Conservation (phyloP, 2,329 filamentous ascomycete genomes). For the Talaromyces sp. region DNA sequence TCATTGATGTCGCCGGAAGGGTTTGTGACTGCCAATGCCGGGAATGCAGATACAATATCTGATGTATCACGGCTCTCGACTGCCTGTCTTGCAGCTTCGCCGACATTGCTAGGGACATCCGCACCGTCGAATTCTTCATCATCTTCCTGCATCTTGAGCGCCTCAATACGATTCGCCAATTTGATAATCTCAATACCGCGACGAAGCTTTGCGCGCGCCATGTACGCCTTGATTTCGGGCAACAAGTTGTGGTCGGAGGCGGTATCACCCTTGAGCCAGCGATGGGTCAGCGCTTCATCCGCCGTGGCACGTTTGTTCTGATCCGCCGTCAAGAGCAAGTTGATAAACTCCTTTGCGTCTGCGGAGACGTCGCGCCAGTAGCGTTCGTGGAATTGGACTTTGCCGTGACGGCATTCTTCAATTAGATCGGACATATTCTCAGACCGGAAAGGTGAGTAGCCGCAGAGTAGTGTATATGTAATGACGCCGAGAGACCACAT, state of each 20-base stretch:
- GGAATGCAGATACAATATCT: conserved; percentile 27
- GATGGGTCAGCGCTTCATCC: conserved; percentile 74
- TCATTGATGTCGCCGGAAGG: conserved; percentile 11
- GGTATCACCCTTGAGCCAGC: conserved; percentile 87
- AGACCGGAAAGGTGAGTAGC: conserved; percentile 95
- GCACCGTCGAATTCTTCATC: conserved; percentile 66
- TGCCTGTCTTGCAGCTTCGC: conserved; percentile 50
- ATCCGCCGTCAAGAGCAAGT: conserved; percentile 73
- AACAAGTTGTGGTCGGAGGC: conserved; percentile 95
- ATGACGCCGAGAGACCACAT: conserved; percentile 99
- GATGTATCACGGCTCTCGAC: conserved; percentile 20
- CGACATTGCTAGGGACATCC: conserved; percentile 57
- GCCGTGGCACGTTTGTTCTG: conserved; percentile 75
- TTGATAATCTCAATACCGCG: conserved; percentile 96
- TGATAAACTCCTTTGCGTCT: conserved; percentile 94
- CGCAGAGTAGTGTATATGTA: conserved; percentile 95
- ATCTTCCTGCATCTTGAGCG: conserved; percentile 89
- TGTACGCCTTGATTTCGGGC: conserved; percentile 93
- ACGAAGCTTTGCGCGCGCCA: conserved; percentile 84
- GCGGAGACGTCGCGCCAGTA: conserved; percentile 98
- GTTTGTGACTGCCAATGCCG: conserved; percentile 26
- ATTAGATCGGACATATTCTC: conserved; percentile 92
- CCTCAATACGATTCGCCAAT: conserved; percentile 90
- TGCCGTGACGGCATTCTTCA: conserved; percentile 81
- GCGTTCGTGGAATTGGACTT: conserved; percentile 91